Conservation (phyloP, 2,329 filamentous ascomycete genomes). For the Leptoxyphium fumago region DNA sequence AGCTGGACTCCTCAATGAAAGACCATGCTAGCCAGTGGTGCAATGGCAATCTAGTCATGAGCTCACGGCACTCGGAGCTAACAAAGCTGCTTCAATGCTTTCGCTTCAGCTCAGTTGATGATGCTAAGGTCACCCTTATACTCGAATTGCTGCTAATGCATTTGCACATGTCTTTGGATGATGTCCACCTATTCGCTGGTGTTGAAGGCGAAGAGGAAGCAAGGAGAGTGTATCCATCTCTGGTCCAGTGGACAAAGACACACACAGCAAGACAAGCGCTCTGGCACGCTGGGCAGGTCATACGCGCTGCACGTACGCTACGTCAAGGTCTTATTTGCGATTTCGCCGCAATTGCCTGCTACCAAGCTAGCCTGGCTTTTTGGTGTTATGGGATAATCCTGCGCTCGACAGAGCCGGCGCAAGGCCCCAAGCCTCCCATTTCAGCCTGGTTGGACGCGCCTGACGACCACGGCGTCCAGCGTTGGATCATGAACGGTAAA, state of each 20-base stretch:
- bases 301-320: conserved; percentile 41
- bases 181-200: conserved; percentile 52
- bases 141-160: conserved; percentile 46
- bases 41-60: conserved; percentile 25
- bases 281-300: conserved; percentile 54
- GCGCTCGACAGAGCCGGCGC: conserved; percentile 25
- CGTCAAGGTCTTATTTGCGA: conserved; percentile 28
- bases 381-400: conserved; percentile 52
- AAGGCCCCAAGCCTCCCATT: conserved; percentile 24
- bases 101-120: conserved; percentile 25
- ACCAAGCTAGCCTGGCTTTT: conserved; percentile 51
- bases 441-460: conserved; percentile 39
- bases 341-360: conserved; percentile 54
- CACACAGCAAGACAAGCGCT: conserved; percentile 43
- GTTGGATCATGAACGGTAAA: conserved; percentile 20
- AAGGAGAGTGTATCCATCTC: conserved; percentile 40
- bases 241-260: conserved; percentile 45
- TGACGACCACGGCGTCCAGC: conserved; percentile 36
- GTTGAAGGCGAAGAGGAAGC: conserved; percentile 54
- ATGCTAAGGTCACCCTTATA: conserved; percentile 22
- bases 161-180: conserved; percentile 48
- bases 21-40: conserved; percentile 31
- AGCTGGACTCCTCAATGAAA: conserved; percentile 39
- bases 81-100: conserved; percentile 42
- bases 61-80: conserved; percentile 47